Conservation (phyloP, 2,329 filamentous ascomycete genomes). For the Teratosphaeria destructans region DNA sequence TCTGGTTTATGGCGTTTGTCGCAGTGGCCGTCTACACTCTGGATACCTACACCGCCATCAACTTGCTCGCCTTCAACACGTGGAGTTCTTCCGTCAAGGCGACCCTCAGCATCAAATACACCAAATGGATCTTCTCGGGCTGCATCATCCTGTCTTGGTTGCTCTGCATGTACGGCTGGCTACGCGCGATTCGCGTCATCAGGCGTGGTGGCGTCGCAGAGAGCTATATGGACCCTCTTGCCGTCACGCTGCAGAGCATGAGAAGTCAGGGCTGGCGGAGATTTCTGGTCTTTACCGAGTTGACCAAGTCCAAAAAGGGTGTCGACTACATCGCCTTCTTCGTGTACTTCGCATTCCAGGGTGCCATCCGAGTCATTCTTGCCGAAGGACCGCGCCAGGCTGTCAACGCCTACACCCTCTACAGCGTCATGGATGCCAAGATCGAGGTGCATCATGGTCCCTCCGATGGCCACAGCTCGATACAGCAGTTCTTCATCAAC, state of each 20-base stretch:
- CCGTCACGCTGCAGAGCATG: constrained; percentile 73
- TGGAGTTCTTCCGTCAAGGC: constrained; percentile 82
- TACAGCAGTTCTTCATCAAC: constrained; percentile 75
- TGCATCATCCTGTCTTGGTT: constrained; percentile 88
- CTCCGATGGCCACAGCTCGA: constrained; percentile 47
- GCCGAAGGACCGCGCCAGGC: constrained; percentile 88
- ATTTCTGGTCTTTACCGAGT: constrained; percentile 82
- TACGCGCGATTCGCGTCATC: constrained; percentile 72
- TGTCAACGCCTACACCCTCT: constrained; percentile 81
- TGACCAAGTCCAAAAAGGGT: constrained; percentile 86
- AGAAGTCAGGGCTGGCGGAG: constrained; percentile 75
- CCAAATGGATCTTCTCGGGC: constrained; percentile 89
- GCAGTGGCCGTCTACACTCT: constrained; percentile 78
- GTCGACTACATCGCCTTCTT: constrained; percentile 85
- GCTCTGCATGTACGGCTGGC: constrained; percentile 68
- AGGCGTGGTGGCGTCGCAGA: constrained; percentile 76
- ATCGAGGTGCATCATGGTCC: constrained; percentile 51
- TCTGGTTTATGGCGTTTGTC: constrained; percentile 69
- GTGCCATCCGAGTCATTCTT: constrained; percentile 78
- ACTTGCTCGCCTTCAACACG: constrained; percentile 75
- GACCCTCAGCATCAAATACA: constrained; percentile 62
- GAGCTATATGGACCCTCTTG: constrained; percentile 81
- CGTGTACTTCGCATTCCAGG: constrained; percentile 74
- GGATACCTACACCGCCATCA: constrained; percentile 88
- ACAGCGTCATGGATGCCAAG: constrained; percentile 68